These are phyloP conservation scores for Allium fistulosum DNA, from an alignment of 106 monocot species.

Conservation along the genomic window DNA sequence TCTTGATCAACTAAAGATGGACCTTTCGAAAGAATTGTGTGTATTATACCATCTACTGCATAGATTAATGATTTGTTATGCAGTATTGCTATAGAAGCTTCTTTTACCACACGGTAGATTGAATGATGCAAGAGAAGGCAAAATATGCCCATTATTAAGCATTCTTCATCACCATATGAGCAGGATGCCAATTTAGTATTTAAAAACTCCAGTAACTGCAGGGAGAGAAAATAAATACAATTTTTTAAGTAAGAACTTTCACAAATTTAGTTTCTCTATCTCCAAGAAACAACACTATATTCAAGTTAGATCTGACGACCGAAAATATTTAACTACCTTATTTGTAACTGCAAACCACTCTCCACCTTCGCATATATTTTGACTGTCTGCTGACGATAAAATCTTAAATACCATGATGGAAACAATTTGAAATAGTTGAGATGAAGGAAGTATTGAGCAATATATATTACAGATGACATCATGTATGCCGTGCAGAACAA, in stretches of 20 bases:
- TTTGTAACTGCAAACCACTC: slow-evolving; percentile 53
- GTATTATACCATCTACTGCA: slow-evolving; percentile 37
- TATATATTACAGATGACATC: slow-evolving; percentile 27
- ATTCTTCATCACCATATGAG: slow-evolving; percentile 27
- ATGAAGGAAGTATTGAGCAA: slow-evolving; percentile 16
- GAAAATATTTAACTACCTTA: slow-evolving; percentile 36
- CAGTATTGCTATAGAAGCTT: slow-evolving; percentile 71
- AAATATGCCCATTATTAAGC: slow-evolving; percentile 52
- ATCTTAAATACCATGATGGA: slow-evolving; percentile 56
- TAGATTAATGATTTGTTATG: slow-evolving; percentile 44
- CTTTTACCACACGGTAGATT: slow-evolving; percentile 39
- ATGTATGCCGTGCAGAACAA: slow-evolving; percentile 42
- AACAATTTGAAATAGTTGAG: slow-evolving; percentile 15
- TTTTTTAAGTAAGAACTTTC: too few relatives aligned
- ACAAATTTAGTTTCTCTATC: too few relatives aligned
- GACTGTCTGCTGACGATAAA: slow-evolving; percentile 30
- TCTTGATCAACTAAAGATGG: slow-evolving; percentile 59
- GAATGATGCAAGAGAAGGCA: slow-evolving; percentile 67
- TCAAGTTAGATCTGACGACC: too few relatives aligned
- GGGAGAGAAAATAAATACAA: not conserved
- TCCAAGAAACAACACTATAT: too few relatives aligned
- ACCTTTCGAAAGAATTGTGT: slow-evolving; percentile 54
- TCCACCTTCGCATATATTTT: slow-evolving; percentile 29
- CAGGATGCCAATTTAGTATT: slow-evolving; percentile 26
- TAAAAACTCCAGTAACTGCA: slow-evolving; percentile 59